Percentiles rank a stretch among this genome's conserved stretches.
phyloP scores from a whole-genome alignment of 768 basidiomycete genomes.

The Infundibulicybe gibba region DNA sequence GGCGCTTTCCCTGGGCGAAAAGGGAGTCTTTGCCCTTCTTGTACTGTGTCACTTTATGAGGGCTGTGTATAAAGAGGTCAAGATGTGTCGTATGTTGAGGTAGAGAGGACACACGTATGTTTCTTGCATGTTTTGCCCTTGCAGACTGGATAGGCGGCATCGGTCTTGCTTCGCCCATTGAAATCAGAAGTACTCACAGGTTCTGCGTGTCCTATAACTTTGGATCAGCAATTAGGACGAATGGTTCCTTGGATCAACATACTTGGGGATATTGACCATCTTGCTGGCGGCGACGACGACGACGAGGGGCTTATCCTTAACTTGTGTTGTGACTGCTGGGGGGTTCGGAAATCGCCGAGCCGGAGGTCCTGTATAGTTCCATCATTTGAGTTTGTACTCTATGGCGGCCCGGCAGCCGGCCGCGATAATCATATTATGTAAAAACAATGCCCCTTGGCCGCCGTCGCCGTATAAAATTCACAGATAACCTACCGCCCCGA shows the following conservation, averaged over 20 bases:
- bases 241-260: conserved; percentile 24
- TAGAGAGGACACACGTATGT: conserved; percentile 74
- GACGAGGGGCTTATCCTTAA: conserved; percentile 27
- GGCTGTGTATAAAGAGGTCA: conserved; percentile 40
- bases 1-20: conserved; percentile 98
- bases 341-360: conserved; percentile 31
- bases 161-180: conserved; percentile 2
- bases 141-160: conserved; percentile 55
- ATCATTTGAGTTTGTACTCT: conserved; percentile 23
- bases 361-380: conserved; percentile 32
- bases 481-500: no score
- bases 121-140: conserved; percentile 97
- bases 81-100: background rate
- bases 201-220: conserved; percentile 77
- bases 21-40: conserved; percentile 99
- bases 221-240: conserved; percentile 9
- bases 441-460: no score
- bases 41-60: conserved; percentile 99
- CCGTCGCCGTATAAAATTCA: no score
- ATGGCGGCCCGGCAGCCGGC: no score
- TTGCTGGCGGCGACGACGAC: conserved; percentile 39
- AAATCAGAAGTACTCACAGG: conserved; percentile 65
- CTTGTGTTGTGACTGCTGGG: conserved; percentile 24
- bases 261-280: conserved; percentile 98
- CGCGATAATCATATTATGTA: no score